Evolutionary conservation across 2,329 filamentous ascomycete genomes (phyloP).

Genomic region (Curvularia sp.): DNA sequence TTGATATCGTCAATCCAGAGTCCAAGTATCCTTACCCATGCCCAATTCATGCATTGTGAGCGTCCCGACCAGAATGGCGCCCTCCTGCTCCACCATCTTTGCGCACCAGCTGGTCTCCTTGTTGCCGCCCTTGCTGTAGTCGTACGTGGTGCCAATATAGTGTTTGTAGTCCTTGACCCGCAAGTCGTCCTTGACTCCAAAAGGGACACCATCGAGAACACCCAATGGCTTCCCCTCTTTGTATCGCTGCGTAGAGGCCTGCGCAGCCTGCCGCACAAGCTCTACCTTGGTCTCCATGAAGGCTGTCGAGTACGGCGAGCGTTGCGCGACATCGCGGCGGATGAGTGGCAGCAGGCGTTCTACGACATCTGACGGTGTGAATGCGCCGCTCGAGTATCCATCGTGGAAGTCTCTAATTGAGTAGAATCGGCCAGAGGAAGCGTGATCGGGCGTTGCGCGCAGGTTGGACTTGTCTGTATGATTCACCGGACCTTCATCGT

Average conservation of each 20-base stretch:
- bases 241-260: constrained; percentile 76
- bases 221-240: constrained; percentile 69
- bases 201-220: constrained; percentile 79
- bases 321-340: constrained; percentile 61
- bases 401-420: constrained; percentile 79
- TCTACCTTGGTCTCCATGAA: constrained; percentile 74
- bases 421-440: constrained; percentile 44
- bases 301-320: constrained; percentile 70
- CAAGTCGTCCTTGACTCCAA: constrained; percentile 84
- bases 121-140: constrained; percentile 58
- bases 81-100: constrained; percentile 72
- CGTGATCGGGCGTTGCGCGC: constrained; percentile 26
- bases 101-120: constrained; percentile 73
- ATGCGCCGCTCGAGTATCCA: constrained; percentile 71
- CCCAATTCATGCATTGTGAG: constrained; percentile 83
- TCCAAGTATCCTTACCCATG: constrained; percentile 58
- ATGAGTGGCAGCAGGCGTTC: constrained; percentile 76
- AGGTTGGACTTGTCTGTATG: constrained; percentile 31
- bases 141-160: constrained; percentile 68
- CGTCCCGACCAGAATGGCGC: constrained; percentile 77
- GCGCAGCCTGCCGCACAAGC: constrained; percentile 70
- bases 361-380: constrained; percentile 75
- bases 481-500: constrained; percentile 24
- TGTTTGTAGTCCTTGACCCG: constrained; percentile 73
- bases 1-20: neutral